phyloP scores from a whole-genome alignment of 116 monocot genomes.

The Iris pallida region DNA sequence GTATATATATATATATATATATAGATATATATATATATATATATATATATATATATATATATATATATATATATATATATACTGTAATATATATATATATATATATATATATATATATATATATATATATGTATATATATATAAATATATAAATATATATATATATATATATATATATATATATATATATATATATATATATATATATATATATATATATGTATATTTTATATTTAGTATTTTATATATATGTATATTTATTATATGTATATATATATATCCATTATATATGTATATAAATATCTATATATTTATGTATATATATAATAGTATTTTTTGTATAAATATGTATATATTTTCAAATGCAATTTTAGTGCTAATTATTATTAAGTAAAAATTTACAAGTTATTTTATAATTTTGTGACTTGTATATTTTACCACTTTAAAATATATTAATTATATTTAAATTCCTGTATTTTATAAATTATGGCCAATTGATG shows the following conservation, averaged over 20 bases:
- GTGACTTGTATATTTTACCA: no score
- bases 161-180: not conserved
- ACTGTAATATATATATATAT: not conserved
- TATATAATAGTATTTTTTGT: no score
- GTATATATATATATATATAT: constrained; percentile 4
- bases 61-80: not conserved
- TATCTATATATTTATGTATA: not conserved
- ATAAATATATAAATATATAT: not conserved
- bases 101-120: not conserved
- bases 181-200: not conserved
- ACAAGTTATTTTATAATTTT: no score
- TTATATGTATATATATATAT: not conserved
- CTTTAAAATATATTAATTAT: no score
- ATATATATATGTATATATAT: not conserved
- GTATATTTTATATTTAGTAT: not conserved
- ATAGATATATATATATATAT: constrained; percentile 2
- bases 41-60: constrained; percentile 4
- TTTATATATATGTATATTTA: not conserved
- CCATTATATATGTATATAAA: not conserved
- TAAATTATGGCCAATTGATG: no score
- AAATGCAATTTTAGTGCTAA: no score
- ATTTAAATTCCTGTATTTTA: no score
- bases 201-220: not conserved
- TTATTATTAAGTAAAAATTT: no score
- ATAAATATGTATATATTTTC: no score